Conservation (phyloP, 495 filamentous ascomycete species). For the Penicillium desertorum region DNA sequence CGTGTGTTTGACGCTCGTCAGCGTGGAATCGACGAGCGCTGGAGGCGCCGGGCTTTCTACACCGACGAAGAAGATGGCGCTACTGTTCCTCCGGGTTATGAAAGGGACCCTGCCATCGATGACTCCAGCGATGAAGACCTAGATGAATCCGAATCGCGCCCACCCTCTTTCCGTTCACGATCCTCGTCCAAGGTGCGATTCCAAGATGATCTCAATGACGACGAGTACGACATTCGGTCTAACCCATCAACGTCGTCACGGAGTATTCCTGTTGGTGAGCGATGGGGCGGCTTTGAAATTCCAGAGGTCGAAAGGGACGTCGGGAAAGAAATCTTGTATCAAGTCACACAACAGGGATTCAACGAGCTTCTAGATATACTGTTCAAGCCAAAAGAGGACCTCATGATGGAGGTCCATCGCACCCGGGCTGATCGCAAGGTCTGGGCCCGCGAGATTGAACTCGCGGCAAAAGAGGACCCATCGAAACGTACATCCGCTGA, state of each 20-base stretch:
- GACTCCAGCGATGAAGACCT: slow-evolving; percentile 33
- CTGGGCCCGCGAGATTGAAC: slow-evolving; percentile 54
- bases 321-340: slow-evolving; percentile 85
- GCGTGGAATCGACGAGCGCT: slow-evolving; percentile 65
- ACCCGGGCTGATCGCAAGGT: slow-evolving; percentile 61
- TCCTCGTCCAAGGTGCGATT: slow-evolving; percentile 86
- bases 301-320: slow-evolving; percentile 78
- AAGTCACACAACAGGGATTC: slow-evolving; percentile 84
- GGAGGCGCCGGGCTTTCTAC: slow-evolving; percentile 73
- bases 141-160: slow-evolving; percentile 47
- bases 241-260: slow-evolving; percentile 79
- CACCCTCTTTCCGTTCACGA: slow-evolving; percentile 65
- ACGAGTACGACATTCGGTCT: slow-evolving; percentile 69
- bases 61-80: slow-evolving; percentile 78
- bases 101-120: slow-evolving; percentile 60
- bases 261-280: slow-evolving; percentile 67
- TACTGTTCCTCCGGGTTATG: slow-evolving; percentile 60
- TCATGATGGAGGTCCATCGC: slow-evolving; percentile 65
- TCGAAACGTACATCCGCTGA: slow-evolving; percentile 21
- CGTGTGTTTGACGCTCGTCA: slow-evolving; percentile 42
- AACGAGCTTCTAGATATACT: slow-evolving; percentile 87
- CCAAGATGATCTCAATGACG: slow-evolving; percentile 62
- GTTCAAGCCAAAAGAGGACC: slow-evolving; percentile 77
- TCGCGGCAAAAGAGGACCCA: slow-evolving; percentile 35
- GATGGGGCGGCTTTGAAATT: slow-evolving; percentile 81